Percentiles rank a stretch among this genome's conserved stretches.
Evolutionary conservation across 257 asterid species (phyloP).

Genomic region (Mitragyna speciosa): DNA sequence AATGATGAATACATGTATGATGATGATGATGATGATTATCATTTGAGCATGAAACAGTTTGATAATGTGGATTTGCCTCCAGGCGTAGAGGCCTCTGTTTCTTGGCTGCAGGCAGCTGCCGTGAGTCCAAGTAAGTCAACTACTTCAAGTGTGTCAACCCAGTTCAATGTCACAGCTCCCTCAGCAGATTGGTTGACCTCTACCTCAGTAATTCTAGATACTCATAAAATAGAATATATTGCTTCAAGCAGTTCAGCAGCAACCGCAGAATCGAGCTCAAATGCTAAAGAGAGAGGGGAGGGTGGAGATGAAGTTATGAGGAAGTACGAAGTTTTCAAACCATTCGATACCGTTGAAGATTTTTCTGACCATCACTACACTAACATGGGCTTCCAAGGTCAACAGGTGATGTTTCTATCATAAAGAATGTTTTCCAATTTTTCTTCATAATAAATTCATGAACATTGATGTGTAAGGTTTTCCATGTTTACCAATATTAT

Average conservation of each 20-base stretch:
- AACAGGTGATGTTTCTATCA: conserved; percentile 32
- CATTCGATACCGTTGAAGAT: conserved; percentile 45
- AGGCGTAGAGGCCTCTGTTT: conserved; percentile 60
- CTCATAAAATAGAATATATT: conserved; percentile 14
- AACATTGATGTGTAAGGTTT: background rate
- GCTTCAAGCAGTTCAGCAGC: conserved; percentile 37
- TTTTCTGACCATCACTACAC: conserved; percentile 56
- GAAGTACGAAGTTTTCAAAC: conserved; percentile 39
- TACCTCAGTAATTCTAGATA: conserved; percentile 12
- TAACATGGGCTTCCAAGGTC: conserved; percentile 34
- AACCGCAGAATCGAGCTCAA: conserved; percentile 31
- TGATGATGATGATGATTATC: conserved; percentile 28
- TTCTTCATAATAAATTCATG: background rate
- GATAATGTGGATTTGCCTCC: conserved; percentile 66
- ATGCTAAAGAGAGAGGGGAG: conserved; percentile 32
- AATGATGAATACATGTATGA: conserved; percentile 17
- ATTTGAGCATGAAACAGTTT: conserved; percentile 50
- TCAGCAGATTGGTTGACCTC: conserved; percentile 23
- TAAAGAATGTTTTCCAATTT: background rate
- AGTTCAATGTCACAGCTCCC: background rate
- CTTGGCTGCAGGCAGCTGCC: conserved; percentile 41
- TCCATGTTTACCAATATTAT: background rate
- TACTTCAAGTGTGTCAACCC: conserved; percentile 6
- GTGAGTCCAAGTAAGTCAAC: conserved; percentile 24
- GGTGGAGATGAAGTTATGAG: conserved; percentile 29